Base-by-base conservation (phyloP, 805 yeast genomes). In the Blastobotrys mokoenaii region DNA sequence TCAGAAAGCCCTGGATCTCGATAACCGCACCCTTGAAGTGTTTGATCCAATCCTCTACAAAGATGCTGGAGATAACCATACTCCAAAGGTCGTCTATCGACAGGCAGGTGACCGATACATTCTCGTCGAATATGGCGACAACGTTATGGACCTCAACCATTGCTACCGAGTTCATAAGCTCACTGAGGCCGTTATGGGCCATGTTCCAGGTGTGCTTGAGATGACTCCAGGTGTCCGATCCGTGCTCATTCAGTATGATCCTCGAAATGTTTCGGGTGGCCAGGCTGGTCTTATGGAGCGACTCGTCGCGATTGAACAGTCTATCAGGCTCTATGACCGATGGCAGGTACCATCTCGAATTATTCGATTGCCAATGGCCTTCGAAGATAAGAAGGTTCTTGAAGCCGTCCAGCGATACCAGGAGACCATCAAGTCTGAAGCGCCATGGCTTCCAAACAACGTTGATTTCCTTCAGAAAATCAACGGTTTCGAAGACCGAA, bases 221-320 rank as follows among this genome's bases (percentile, higher is more conserved):
- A 86, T 93, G 96, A 87, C 96, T 1, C 95, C 85, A 55, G 97
- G 97, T 69, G 97, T 93, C 29, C 75, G 97, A 60, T 89, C 97
- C 3, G 96, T 93, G 29, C 73, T 90, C 61, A 76, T 90, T 60
- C 96, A 90, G 65, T 93, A 69, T 62, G 81, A 86, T 61, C 27
- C 27, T 7, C 17, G 11, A n/a, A 11, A 14, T 10, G 15, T 14
- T 31, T 31, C 34, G 15, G 38, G 14, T 17, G 38, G 38, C 12
- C 85, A 83, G 40, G 58, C 66, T 34, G 68, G 71, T 8, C 66
- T 90, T 40, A 64, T 93, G 49, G 70, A 74, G 42, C 74, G 80
- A 20, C 72, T 90, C 59, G 66, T 79, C 47, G 80, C 87, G 1
- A 80, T 82, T 59, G 97, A 90, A 63, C 68, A 76, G 51, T 86